Base-by-base conservation (phyloP, 257 asterid species). In the Rhazya stricta region DNA sequence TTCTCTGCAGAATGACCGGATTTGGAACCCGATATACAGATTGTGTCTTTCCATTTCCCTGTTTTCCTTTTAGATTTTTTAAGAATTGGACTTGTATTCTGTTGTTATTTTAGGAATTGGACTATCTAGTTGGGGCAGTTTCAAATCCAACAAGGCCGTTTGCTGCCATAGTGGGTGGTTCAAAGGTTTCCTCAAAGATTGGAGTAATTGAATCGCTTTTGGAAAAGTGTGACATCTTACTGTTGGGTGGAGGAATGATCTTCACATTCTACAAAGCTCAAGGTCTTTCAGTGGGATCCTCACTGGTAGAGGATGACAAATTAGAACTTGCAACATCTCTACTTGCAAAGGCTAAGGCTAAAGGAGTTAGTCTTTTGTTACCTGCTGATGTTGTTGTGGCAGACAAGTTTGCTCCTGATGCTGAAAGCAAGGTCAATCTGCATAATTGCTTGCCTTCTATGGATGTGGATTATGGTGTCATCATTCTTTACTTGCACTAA, bases 151-250 rank as follows among this genome's bases (percentile, higher is more conserved):
- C 79, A 76, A 88, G 92, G 84, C 96, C 96, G 48, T 91, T 92
- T 81, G 97, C 96, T 53, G 96, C 97, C 72, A 91, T 91, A 84
- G 98, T 92, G 43, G 97, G 97, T 37, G 98, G 98, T 57, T 92
- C 98, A 39, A 92, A 92, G 89, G 98, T 92, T 75, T 89, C 97
- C 45, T 86, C 97, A 68, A 91, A 92, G 87, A 92, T 92, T 76
- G 92, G 96, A 82, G 96, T 90, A 60, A 92, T 92, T 16, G 97
- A 92, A 75, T 90, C 98, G 50, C 97, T 92, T 75, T 79, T 92
- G 45, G 97, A 85, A 85, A 92, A 86, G 80, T 80, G 87, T 69
- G 98, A 92, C 72, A 75, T 83, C 72, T 81, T 92, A 84, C 87
- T 92, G 10, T 82, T 90, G 83, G 98, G 98, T 12, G 96, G 96